Evolutionary conservation across 176 grass and related monocot species (phyloP), one percentile per base, ranked within the genome.

Genomic region (Dactylis glomerata): DNA sequence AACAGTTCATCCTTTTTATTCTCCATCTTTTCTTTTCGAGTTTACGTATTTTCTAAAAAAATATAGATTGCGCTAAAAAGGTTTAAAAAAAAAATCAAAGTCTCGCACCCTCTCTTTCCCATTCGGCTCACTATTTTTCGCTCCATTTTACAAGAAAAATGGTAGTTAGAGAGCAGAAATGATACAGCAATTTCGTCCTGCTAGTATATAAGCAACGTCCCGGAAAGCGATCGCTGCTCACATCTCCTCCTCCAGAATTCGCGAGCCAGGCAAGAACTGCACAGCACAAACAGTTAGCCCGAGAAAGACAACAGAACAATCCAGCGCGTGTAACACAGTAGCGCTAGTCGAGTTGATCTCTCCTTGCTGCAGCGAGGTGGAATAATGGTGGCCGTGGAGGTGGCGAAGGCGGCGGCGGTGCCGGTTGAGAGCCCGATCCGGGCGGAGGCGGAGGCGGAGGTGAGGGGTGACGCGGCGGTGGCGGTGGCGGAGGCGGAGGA

Each of bases 331-430:
- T 14, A 15, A 28, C 15, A 30, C 1, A 22, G 33, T 30, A 57
- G 54, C 22, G 64, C 22, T 20, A 37, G 42, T 66, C 6, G 62
- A 51, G 45, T 61, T 81, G 77, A 81, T 76, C 30, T 81, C 82
- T 59, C 59, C 58, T 75, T 16, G 46, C 16, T 68, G 69, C 22
- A 4, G 78, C 31, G 67, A 22, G 49, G 80, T 31, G 56, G 49
- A 40, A n/a, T 52, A 90, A 90, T 90, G 88, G 88, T 82, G 83
- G 83, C 88, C 64, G 61, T 90, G 57, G 61, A 77, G 88, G 83
- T 44, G 22, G 33, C 70, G 23, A 52, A 31, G 38, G 69, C 73
- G 49, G 10, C 81, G 46, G 36, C 8, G 59, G 86, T 52, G 75
- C 46, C 20, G 73, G 54, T 13, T 28, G 84, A 83, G 88, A 14